Percentiles rank a stretch among this genome's conserved stretches.
Evolutionary conservation across 495 filamentous ascomycete species (phyloP).

Genomic region (Penicillium roqueforti): DNA sequence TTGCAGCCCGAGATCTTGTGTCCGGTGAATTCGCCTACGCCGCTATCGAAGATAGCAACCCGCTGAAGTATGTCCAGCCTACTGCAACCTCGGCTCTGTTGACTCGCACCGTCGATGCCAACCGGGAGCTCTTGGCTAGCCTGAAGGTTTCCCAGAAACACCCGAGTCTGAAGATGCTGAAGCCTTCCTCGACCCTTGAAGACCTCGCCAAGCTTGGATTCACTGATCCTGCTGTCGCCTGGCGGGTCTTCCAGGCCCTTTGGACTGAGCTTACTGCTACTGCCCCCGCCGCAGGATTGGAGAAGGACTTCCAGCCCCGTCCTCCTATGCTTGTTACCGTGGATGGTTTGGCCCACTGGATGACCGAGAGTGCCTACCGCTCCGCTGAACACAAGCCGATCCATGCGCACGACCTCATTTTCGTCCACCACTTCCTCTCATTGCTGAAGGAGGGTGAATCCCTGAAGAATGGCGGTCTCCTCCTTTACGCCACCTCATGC

Average conservation of each 20-base stretch:
- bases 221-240: slow-evolving; percentile 69
- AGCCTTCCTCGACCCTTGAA: slow-evolving; percentile 58
- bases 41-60: slow-evolving; percentile 54
- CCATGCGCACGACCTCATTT: slow-evolving; percentile 79
- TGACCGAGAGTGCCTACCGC: slow-evolving; percentile 71
- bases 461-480: slow-evolving; percentile 72
- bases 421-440: slow-evolving; percentile 71
- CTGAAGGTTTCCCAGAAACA: slow-evolving; percentile 58
- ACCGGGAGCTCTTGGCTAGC: slow-evolving; percentile 57
- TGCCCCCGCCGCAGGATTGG: slow-evolving; percentile 38
- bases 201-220: slow-evolving; percentile 65
- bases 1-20: slow-evolving; percentile 72
- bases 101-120: slow-evolving; percentile 64
- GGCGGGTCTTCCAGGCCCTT: slow-evolving; percentile 76
- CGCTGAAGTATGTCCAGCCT: slow-evolving; percentile 70
- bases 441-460: slow-evolving; percentile 53
- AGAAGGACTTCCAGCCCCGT: slow-evolving; percentile 45
- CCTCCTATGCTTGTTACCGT: slow-evolving; percentile 76
- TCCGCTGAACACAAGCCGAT: slow-evolving; percentile 62
- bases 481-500: slow-evolving; percentile 67
- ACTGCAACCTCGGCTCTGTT: slow-evolving; percentile 70
- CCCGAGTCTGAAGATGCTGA: slow-evolving; percentile 50
- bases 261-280: slow-evolving; percentile 71
- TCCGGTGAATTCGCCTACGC: slow-evolving; percentile 75
- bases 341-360: slow-evolving; percentile 76